Base-by-base conservation (phyloP, 129 eudicot species). In the Smallanthus sonchifolius region DNA sequence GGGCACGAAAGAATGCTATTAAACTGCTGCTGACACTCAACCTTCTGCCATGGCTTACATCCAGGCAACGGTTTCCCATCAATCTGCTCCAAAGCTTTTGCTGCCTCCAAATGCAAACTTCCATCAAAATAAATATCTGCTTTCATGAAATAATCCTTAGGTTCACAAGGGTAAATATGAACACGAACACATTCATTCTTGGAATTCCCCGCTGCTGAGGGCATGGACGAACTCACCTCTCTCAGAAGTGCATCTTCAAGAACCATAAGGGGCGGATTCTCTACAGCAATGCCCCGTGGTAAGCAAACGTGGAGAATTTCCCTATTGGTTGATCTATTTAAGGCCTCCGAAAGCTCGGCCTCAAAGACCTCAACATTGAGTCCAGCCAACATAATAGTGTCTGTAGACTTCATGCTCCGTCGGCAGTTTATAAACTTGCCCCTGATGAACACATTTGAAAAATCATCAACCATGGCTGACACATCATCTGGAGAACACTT, bases 61-160 rank as follows among this genome's bases (percentile, higher is more conserved):
- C 96, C 94, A 38, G 87, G 81, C 75, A 95, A 76, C 5, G 82
- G 84, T 76, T 80, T 91, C 75, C 99, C 97, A 66, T 86, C 87
- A 52, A 95, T 87, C 48, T 88, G 88, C 81, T 91, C 96, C 86
- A 95, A 69, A 39, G 97, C 99, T 83, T 71, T 86, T 5, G 99
- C 99, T 1, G 97, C 99, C 83, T 95, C 99, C 90, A 91, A 78
- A 91, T 91, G 96, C 49, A 95, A 82, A 76, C 86, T 88, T 63
- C 99, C 99, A 79, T 95, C 96, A 47, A 93, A 95, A 30, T 82
- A 83, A 40, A 95, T 88, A 32, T 70, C 24, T 1, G 99, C 99
- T 78, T 71, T 87, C 86, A 87, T 80, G 69, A 56, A 78, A 13
- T 8, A 17, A 81, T 86, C 91, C 40, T n/a, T 60, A 2, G 73